Percentiles rank a stretch among this genome's conserved stretches.
Conservation (phyloP, 1,139 yeast species). For the Taphrina betulina region DNA sequence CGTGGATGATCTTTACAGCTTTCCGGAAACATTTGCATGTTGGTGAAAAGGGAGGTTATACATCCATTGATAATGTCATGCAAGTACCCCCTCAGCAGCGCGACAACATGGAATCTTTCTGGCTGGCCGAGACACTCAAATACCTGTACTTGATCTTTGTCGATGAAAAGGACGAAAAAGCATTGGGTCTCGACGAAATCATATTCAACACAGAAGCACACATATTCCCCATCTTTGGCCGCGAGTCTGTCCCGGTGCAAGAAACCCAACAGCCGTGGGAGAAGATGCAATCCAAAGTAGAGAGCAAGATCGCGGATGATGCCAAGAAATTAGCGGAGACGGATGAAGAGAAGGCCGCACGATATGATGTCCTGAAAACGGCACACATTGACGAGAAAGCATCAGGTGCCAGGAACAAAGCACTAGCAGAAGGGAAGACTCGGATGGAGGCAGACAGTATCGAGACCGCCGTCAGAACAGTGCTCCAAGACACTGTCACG, state of each 20-base stretch:
- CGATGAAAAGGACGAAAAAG: conserved; percentile 54
- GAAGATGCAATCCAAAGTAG: conserved; percentile 5
- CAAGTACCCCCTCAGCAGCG: conserved; percentile 50
- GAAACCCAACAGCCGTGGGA: conserved; percentile 23
- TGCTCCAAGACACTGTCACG: conserved; percentile 18
- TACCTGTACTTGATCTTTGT: conserved; percentile 77
- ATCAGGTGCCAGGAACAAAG: conserved; percentile 8
- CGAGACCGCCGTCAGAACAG: conserved; percentile 6
- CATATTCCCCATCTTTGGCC: conserved; percentile 68
- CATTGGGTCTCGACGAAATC: conserved; percentile 60
- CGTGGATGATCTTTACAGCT: conserved; percentile 76
- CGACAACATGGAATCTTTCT: conserved; percentile 87
- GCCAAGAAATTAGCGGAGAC: conserved; percentile 2
- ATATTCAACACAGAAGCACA: conserved; percentile 94
- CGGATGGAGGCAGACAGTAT: conserved; percentile 3
- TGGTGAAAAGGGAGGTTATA: conserved; percentile 55
- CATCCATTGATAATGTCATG: conserved; percentile 67
- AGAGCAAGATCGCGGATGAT: background rate
- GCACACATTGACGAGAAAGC: conserved; percentile 19
- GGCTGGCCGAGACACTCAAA: conserved; percentile 92
- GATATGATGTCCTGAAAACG: conserved; percentile 1
- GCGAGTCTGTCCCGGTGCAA: background rate
- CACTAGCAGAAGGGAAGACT: conserved; percentile 16
- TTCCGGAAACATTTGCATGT: conserved; percentile 63
- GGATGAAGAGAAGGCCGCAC: background rate